A percentile compares a stretch with the other conserved stretches of the same genome.
phyloP scores from a whole-genome alignment of 1,284 basidiomycete species.

The Tremellales sp. region DNA sequence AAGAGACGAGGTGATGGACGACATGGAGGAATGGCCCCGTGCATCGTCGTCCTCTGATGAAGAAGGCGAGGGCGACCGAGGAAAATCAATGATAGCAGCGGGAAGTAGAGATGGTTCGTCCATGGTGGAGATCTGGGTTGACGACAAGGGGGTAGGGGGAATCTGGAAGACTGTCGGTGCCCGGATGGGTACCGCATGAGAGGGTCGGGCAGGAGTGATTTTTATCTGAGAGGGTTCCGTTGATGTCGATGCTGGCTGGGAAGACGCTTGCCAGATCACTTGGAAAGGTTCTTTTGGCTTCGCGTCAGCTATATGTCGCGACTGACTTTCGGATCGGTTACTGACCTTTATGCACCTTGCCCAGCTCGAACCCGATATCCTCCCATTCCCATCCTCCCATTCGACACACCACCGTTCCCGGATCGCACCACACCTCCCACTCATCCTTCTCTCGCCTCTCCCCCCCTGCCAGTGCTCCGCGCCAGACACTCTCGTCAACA shows the following conservation, averaged over 20 bases:
- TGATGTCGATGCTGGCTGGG: constrained; percentile 11
- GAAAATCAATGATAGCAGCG: constrained; percentile 15
- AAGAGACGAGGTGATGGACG: constrained; percentile 25
- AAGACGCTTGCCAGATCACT: constrained; percentile 40
- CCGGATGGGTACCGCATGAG: constrained; percentile 44
- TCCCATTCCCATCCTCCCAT: constrained; percentile 48
- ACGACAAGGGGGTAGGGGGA: constrained; percentile 35
- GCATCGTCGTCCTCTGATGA: constrained; percentile 2
- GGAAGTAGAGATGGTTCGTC: constrained; percentile 18
- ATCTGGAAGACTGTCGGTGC: constrained; percentile 43
- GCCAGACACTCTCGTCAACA: constrained; percentile 35
- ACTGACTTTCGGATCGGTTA: background rate
- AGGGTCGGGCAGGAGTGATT: constrained; percentile 31
- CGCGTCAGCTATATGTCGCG: background rate
- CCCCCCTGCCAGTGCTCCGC: constrained; percentile 21
- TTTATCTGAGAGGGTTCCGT: constrained; percentile 5
- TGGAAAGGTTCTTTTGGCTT: constrained; percentile 28
- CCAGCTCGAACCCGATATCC: constrained; percentile 43
- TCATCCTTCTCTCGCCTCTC: constrained; percentile 21
- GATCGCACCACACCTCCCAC: constrained; percentile 50
- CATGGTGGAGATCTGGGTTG: constrained; percentile 3
- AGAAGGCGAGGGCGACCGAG: constrained; percentile 6
- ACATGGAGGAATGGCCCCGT: background rate
- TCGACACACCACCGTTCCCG: constrained; percentile 45
- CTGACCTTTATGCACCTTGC: constrained; percentile 36